Evolutionary conservation across 108 stramenopile species (phyloP), one percentile per base, ranked within the genome.

Genomic region (Nitzschia sp.): DNA sequence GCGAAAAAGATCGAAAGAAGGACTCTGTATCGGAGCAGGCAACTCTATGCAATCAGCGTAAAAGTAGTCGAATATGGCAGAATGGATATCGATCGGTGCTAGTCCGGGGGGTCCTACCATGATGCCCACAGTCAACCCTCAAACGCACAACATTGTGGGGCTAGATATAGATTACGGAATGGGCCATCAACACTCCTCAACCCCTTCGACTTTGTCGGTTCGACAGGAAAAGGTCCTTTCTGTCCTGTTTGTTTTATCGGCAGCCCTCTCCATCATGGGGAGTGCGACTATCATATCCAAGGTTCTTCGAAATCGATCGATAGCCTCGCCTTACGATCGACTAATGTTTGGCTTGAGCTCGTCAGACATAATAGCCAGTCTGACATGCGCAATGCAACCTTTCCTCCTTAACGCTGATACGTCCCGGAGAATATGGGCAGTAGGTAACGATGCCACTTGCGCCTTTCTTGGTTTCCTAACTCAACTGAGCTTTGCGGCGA

Each of bases 401-500:
- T 64, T 68, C 33, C 21, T 76, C 27, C 28, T 29, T 23, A 67
- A 67, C 1, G n/a, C 27, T 31, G 59, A 54, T 2, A 46, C 33
- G 1, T 54, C 53, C 1, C 13, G 21, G n/a, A 28, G 66, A 35
- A 29, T 69, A 24, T 66, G 67, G 68, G 79, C 79, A 1, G 17
- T 57, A 31, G 79, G 79, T 2, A 75, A 47, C 17, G 29, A 70
- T 38, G 74, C 63, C 13, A 64, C 79, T 13, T 80, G 79, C 47
- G 35, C 60, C 24, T 15, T 53, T 18, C 18, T 46, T 2, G 79
- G 66, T 1, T 74, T 80, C 45, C 36, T 80, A 5, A 49, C 45
- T 15, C 68, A 80, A 8, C 8, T 70, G 19, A 18, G 59, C 9
- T 28, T 71, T 45, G 32, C 74, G 3, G 59, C 53, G 0, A 15